Conservation (phyloP, 176 grass and related monocot species). For the maize (Zea mays) region Zm-B73-REFERENCE-NAM-5.0 NC_050100.1:209701001-209701500, state of each 20-base stretch:
- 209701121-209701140: slow-evolving; percentile 44
- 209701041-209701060: slow-evolving; percentile 32
- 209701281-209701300: slow-evolving; percentile 81
- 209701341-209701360: slow-evolving; percentile 95
- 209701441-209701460: slow-evolving; percentile 86
- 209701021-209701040: slow-evolving; percentile 35
- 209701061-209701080: slow-evolving; percentile 45
- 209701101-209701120: slow-evolving; percentile 29
- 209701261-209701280: slow-evolving; percentile 42
- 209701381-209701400: slow-evolving; percentile 86
- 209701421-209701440: slow-evolving; percentile 81
- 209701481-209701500: slow-evolving; percentile 55
- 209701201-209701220: slow-evolving; percentile 39
- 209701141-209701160: slow-evolving; percentile 24
- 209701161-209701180: slow-evolving; percentile 55
- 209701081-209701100: slow-evolving; percentile 19
- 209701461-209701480: slow-evolving; percentile 85
- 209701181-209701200: slow-evolving; percentile 46
- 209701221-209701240: slow-evolving; percentile 45
- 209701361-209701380: slow-evolving; percentile 92
- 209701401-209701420: slow-evolving; percentile 72
- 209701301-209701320: slow-evolving; percentile 86
- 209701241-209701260: slow-evolving; percentile 61
- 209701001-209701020: slow-evolving; percentile 47
- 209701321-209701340: slow-evolving; percentile 90